These are phyloP conservation scores for Pyrus bretschneideri DNA, from an alignment of 306 rosid genomes.

Conservation along the genomic window DNA sequence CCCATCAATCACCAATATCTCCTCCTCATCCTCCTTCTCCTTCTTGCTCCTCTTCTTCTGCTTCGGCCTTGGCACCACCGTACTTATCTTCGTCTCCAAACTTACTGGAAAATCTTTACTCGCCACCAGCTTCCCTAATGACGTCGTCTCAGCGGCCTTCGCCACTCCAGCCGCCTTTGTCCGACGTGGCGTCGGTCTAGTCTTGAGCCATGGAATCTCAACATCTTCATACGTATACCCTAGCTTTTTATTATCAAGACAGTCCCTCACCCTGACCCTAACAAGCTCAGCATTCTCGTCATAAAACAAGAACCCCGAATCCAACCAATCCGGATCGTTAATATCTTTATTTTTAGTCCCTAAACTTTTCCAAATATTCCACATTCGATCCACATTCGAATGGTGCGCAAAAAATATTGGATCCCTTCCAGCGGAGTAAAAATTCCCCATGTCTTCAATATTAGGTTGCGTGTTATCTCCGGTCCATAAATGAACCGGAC, in stretches of 20 bases:
- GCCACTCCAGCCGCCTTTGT: conserved; percentile 32
- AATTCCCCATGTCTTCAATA: conserved; percentile 62
- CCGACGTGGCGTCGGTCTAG: conserved; percentile 41
- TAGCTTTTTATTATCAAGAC: conserved; percentile 39
- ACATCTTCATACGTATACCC: conserved; percentile 67
- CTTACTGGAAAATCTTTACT: conserved; percentile 28
- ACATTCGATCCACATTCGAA: conserved; percentile 61
- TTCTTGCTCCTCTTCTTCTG: conserved; percentile 36
- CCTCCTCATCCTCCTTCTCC: conserved; percentile 43
- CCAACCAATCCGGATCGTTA: conserved; percentile 46
- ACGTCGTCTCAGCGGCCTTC: conserved; percentile 26
- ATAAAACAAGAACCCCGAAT: conserved; percentile 57
- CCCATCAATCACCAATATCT: conserved; percentile 33
- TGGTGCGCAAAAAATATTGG: conserved; percentile 68
- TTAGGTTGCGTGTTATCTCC: conserved; percentile 48
- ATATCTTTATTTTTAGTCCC: conserved; percentile 37
- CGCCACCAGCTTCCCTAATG: not conserved
- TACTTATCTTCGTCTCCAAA: conserved; percentile 33
- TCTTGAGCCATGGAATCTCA: conserved; percentile 49
- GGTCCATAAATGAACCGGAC: conserved; percentile 41
- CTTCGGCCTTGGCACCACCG: conserved; percentile 51
- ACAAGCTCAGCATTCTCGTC: conserved; percentile 60
- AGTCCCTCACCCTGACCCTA: conserved; percentile 54
- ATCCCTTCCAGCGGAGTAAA: conserved; percentile 69
- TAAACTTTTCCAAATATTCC: conserved; percentile 65